These are phyloP conservation scores for Ambrosia artemisiifolia DNA, from an alignment of 129 eudicot species.

Conservation along the genomic window DNA sequence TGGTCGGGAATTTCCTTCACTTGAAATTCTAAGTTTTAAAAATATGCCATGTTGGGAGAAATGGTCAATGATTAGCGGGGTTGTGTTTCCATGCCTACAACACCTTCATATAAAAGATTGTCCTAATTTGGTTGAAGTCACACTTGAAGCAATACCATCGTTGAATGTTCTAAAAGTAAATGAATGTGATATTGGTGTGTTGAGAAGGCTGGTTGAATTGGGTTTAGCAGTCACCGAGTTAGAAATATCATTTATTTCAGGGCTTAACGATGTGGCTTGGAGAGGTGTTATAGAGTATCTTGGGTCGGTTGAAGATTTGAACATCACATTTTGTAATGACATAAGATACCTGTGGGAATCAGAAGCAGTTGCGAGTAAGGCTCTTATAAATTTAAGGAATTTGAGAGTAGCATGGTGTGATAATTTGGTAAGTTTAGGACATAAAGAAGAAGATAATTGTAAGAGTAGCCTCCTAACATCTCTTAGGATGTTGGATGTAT, in stretches of 20 bases:
- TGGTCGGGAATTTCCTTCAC: not conserved
- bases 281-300: slow-evolving; percentile 2
- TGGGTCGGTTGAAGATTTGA: slow-evolving; percentile 1
- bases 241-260: not conserved
- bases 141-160: not conserved
- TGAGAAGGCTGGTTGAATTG: not conserved
- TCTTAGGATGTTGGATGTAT: not conserved
- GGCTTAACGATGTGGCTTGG: slow-evolving; percentile 12
- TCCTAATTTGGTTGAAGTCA: not conserved
- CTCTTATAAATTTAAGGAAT: not conserved
- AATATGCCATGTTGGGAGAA: not conserved
- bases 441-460: not conserved
- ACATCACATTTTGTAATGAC: not conserved
- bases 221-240: not conserved
- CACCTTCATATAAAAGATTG: not conserved
- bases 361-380: not conserved
- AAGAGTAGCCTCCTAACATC: not conserved
- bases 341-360: slow-evolving; percentile 21
- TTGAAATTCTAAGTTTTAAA: not conserved
- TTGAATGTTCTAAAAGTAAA: not conserved
- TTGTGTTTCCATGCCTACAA: not conserved
- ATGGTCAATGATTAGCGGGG: not conserved
- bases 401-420: not conserved
- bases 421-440: not conserved
- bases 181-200: not conserved